These are phyloP conservation scores for Batrachochytrium dendrobatidis DNA, from an alignment of 371 early-diverging fungal species.

Conservation along the genomic window DNA sequence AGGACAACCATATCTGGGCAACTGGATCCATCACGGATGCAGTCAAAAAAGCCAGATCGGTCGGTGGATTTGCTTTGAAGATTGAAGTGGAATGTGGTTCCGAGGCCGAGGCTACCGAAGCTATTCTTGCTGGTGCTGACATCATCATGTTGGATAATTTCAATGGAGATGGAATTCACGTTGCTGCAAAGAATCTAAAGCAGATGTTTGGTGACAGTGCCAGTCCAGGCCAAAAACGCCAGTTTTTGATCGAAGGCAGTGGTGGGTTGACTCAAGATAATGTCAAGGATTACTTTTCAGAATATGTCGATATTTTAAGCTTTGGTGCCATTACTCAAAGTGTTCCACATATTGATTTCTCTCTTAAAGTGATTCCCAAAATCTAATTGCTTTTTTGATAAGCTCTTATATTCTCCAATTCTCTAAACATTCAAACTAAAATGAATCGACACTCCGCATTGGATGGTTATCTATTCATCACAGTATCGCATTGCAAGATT, in stretches of 20 bases:
- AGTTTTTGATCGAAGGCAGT: slow-evolving; percentile 86
- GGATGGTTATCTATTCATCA: too few relatives aligned
- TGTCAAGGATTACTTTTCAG: slow-evolving; percentile 70
- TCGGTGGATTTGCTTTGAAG: slow-evolving; percentile 88
- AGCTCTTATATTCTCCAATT: too few relatives aligned
- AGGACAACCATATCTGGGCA: slow-evolving; percentile 97
- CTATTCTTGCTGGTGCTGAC: slow-evolving; percentile 94
- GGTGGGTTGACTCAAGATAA: slow-evolving; percentile 91
- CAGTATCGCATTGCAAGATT: too few relatives aligned
- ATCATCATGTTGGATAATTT: slow-evolving; percentile 81
- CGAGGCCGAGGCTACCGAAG: slow-evolving; percentile 90
- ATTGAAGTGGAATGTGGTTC: slow-evolving; percentile 94
- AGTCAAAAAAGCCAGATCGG: slow-evolving; percentile 67
- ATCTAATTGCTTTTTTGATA: too few relatives aligned
- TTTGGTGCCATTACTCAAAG: slow-evolving; percentile 90
- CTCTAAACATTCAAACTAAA: too few relatives aligned
- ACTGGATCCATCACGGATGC: slow-evolving; percentile 89
- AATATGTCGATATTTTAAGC: slow-evolving; percentile 85
- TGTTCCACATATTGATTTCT: slow-evolving; percentile 93
- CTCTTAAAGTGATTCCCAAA: slow-evolving; percentile 58
- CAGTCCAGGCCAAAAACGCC: too few relatives aligned
- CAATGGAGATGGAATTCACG: slow-evolving; percentile 46
- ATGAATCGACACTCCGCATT: too few relatives aligned
- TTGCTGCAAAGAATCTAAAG: slow-evolving; percentile 66
- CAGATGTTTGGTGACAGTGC: slow-evolving; percentile 62